Evolutionary conservation across 805 yeast species (phyloP), one percentile per base, ranked within the genome.

Genomic region (Starmerella ratchasimensis): DNA sequence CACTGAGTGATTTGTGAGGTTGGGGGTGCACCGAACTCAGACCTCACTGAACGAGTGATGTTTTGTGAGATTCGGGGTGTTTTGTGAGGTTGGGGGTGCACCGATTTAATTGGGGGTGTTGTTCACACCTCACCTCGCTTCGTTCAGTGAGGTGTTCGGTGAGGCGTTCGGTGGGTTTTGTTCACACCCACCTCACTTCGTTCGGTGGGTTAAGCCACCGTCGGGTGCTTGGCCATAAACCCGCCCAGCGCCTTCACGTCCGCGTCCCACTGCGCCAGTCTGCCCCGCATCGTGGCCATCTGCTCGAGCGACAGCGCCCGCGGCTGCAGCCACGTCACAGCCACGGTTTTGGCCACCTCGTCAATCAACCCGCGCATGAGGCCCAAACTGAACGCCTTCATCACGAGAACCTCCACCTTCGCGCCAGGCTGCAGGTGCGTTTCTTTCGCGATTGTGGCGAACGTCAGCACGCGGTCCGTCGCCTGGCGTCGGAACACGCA

Each of bases 321-420:
- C 42, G 98, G 97, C 65, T 90, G 97, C 44, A 88, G 77, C 98
- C 98, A 90, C 20, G 80, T 74, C 33, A 90, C 75, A 24, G 78
- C 74, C 39, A 90, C 80, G 11, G 77, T 63, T 57, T 77, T 72
- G 34, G 72, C 71, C 30, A 84, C 81, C 62, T 90, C 93, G 57
- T 90, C 93, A 50, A 90, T 88, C 36, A 72, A 67, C n/a, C 98
- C 98, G 58, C 74, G 74, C 53, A 90, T 69, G 48, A 90, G 67
- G 14, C 80, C 81, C 40, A 90, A 64, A 46, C 90, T 74, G 45
- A 90, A 72, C 28, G 95, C 86, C 62, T 82, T 82, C 79, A 90
- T 86, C 23, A 88, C 77, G 53, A 90, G 66, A 51, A 77, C 80
- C 63, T 90, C 99, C 26, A 90, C 94, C 47, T 79, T 82, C 45